These are phyloP conservation scores for Mediolabrus comicus DNA, from an alignment of 108 stramenopile genomes.

Conservation along the genomic window DNA sequence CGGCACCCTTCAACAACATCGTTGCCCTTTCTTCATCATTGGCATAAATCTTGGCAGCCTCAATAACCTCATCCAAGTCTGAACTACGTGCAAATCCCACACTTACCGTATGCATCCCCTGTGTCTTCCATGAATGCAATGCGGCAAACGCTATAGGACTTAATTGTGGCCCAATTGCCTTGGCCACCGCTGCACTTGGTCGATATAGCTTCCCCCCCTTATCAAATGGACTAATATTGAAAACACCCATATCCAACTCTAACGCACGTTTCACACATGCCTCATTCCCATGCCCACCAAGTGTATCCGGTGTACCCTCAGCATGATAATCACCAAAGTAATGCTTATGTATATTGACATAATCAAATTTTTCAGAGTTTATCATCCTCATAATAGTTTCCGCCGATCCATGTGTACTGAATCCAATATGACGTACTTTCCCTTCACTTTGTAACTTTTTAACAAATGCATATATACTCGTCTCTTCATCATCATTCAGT, in stretches of 20 bases:
- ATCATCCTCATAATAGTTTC: slow-evolving; percentile 63
- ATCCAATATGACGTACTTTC: slow-evolving; percentile 67
- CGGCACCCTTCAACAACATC: slow-evolving; percentile 29
- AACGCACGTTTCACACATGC: slow-evolving; percentile 50
- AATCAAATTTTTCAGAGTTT: slow-evolving; percentile 60
- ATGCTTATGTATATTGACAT: slow-evolving; percentile 74
- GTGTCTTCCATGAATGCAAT: slow-evolving; percentile 53
- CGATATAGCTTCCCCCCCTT: slow-evolving; percentile 77
- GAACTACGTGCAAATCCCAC: slow-evolving; percentile 72
- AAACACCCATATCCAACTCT: slow-evolving; percentile 81
- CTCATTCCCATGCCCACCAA: slow-evolving; percentile 60
- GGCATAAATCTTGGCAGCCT: slow-evolving; percentile 53
- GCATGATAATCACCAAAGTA: slow-evolving; percentile 76
- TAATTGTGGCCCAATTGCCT: slow-evolving; percentile 48
- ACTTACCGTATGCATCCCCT: slow-evolving; percentile 46
- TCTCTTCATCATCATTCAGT: slow-evolving; percentile 39
- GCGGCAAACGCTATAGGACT: slow-evolving; percentile 69
- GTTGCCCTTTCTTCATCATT: slow-evolving; percentile 18
- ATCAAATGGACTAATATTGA: slow-evolving; percentile 75
- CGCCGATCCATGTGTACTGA: slow-evolving; percentile 74
- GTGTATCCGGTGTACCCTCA: slow-evolving; percentile 47
- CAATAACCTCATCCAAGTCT: slow-evolving; percentile 76
- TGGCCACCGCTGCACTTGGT: slow-evolving; percentile 50
- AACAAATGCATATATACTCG: slow-evolving; percentile 36
- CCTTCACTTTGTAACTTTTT: slow-evolving; percentile 47